Percentiles rank a stretch among this genome's conserved stretches.
phyloP scores from a whole-genome alignment of 306 rosid genomes.

The Castanopsis chinensis region DNA sequence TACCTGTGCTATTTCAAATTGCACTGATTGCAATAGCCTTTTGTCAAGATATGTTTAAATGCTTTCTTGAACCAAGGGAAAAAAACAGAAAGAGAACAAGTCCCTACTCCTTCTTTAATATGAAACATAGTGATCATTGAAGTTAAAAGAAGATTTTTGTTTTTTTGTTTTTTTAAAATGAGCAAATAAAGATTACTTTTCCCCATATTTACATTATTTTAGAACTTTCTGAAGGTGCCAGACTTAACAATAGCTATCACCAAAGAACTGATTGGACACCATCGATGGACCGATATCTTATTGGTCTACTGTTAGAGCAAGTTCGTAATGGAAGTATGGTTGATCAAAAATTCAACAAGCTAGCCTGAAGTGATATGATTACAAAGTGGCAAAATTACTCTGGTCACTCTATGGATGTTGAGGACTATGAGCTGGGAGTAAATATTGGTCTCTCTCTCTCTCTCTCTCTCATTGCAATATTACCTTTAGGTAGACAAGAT shows the following conservation, averaged over 20 bases:
- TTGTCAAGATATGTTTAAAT: neutral
- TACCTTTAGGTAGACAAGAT: neutral
- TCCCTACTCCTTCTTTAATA: neutral
- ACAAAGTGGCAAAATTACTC: too few species aligned
- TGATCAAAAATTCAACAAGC: too few species aligned
- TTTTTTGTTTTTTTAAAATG: neutral
- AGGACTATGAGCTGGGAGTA: neutral
- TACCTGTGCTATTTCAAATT: neutral
- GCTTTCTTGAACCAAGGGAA: neutral
- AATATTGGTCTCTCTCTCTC: slow-evolving; percentile 30
- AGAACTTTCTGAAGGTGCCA: slow-evolving; percentile 31
- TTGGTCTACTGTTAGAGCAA: too few species aligned
- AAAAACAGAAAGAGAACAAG: neutral
- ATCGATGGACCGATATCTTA: too few species aligned
- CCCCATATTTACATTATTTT: neutral
- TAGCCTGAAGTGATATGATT: too few species aligned
- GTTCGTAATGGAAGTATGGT: too few species aligned
- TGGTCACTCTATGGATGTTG: neutral
- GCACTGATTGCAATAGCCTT: neutral
- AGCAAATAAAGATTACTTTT: neutral
- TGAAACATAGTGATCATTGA: neutral
- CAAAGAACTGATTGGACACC: too few species aligned
- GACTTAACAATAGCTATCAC: slow-evolving; percentile 12
- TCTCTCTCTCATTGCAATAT: neutral
- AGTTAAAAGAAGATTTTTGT: slow-evolving; percentile 25